These are phyloP conservation scores for Monilinia polystroma DNA, from an alignment of 2,329 filamentous ascomycete genomes.

Conservation along the genomic window DNA sequence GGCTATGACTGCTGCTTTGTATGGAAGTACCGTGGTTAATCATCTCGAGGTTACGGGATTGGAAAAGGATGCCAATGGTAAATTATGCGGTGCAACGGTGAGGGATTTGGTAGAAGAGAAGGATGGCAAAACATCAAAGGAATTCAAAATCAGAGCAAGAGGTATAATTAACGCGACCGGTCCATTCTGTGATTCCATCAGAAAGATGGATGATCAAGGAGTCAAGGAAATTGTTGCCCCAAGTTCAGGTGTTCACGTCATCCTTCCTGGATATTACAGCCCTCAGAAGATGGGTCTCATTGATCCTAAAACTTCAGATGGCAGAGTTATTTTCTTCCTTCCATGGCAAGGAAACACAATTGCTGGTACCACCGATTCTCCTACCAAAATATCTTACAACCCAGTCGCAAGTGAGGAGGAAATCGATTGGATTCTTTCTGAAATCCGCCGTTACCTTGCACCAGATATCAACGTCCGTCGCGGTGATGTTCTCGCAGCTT, in stretches of 20 bases:
- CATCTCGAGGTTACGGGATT: slow-evolving; percentile 78
- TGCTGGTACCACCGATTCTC: slow-evolving; percentile 81
- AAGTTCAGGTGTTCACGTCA: slow-evolving; percentile 80
- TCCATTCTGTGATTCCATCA: slow-evolving; percentile 81
- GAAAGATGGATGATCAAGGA: slow-evolving; percentile 75
- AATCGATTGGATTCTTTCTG: slow-evolving; percentile 83
- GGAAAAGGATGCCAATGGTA: slow-evolving; percentile 70
- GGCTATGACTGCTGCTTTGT: slow-evolving; percentile 84
- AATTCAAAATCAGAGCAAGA: slow-evolving; percentile 72
- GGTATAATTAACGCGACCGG: slow-evolving; percentile 87
- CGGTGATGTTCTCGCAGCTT: slow-evolving; percentile 84
- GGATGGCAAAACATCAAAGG: slow-evolving; percentile 59
- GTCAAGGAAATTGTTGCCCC: slow-evolving; percentile 80
- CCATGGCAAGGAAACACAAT: slow-evolving; percentile 94
- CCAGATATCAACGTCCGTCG: slow-evolving; percentile 83
- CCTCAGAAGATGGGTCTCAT: slow-evolving; percentile 85
- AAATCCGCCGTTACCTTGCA: slow-evolving; percentile 78
- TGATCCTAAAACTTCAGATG: slow-evolving; percentile 82
- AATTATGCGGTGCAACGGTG: slow-evolving; percentile 69
- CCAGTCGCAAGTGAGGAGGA: slow-evolving; percentile 79
- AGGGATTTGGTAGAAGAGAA: slow-evolving; percentile 68
- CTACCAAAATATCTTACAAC: slow-evolving; percentile 68
- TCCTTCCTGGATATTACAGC: slow-evolving; percentile 83
- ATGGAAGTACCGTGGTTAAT: slow-evolving; percentile 79
- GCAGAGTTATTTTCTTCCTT: slow-evolving; percentile 88